A percentile compares a stretch with the other conserved stretches of the same genome.
These are phyloP conservation scores for Pichia sp. DNA, from an alignment of 1,139 yeast genomes.

Conservation along the genomic window DNA sequence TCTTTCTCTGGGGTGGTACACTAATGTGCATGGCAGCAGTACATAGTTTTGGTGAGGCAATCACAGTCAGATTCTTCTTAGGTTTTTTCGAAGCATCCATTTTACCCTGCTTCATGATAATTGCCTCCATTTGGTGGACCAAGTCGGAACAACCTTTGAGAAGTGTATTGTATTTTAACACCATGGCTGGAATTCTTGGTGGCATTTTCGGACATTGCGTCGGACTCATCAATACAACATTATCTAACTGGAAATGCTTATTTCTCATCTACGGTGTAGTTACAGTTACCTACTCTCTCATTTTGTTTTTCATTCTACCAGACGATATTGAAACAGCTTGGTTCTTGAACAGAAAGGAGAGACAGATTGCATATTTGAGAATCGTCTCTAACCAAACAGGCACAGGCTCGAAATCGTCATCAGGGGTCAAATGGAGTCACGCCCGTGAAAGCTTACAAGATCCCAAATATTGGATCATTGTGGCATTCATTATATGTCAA, in stretches of 20 bases:
- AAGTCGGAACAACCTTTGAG: slow-evolving; percentile 32
- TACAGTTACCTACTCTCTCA: slow-evolving; percentile 23
- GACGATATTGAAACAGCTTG: slow-evolving; percentile 47
- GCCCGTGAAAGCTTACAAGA: slow-evolving; percentile 32
- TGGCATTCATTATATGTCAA: slow-evolving; percentile 27
- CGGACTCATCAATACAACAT: slow-evolving; percentile 28
- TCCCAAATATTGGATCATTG: slow-evolving; percentile 31
- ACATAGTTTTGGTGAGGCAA: slow-evolving; percentile 29
- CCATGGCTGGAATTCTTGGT: slow-evolving; percentile 24
- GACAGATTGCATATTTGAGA: slow-evolving; percentile 20
- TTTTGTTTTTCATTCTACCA: slow-evolving; percentile 36
- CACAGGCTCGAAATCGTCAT: background rate
- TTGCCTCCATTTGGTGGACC: slow-evolving; percentile 23
- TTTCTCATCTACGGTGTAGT: slow-evolving; percentile 22
- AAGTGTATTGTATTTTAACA: slow-evolving; percentile 29
- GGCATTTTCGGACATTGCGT: slow-evolving; percentile 28
- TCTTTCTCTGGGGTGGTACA: slow-evolving; percentile 42
- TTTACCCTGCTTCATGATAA: slow-evolving; percentile 30
- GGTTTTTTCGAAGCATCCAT: slow-evolving; percentile 35
- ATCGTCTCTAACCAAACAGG: slow-evolving; percentile 22
- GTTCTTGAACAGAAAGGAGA: slow-evolving; percentile 45
- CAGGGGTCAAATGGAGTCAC: slow-evolving; percentile 23
- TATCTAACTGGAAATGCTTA: slow-evolving; percentile 22
- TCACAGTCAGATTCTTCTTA: slow-evolving; percentile 31
- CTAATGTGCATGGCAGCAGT: slow-evolving; percentile 33